Percentiles rank a stretch among this genome's conserved stretches.
These are phyloP conservation scores for Epicoccum nigrum DNA, from an alignment of 2,329 filamentous ascomycete species.

Conservation along the genomic window DNA sequence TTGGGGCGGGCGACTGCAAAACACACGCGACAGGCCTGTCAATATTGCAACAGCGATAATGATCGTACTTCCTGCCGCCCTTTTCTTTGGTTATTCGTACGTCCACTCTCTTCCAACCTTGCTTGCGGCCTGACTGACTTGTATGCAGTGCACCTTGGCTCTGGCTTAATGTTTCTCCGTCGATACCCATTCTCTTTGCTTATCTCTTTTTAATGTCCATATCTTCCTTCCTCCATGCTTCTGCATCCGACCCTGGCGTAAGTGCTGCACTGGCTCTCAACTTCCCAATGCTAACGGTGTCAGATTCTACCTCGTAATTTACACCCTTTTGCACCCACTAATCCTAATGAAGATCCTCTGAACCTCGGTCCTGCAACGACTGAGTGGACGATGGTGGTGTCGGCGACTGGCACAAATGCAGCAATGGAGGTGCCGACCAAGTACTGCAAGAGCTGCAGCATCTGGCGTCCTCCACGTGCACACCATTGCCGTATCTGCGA, in stretches of 20 bases:
- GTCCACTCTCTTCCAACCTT: constrained; percentile 31
- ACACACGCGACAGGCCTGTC: constrained; percentile 83
- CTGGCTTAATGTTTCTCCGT: constrained; percentile 85
- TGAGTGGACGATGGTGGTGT: constrained; percentile 92
- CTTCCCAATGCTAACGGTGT: constrained; percentile 22
- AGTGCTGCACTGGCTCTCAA: constrained; percentile 48
- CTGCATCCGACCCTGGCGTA: constrained; percentile 89
- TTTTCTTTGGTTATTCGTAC: constrained; percentile 85
- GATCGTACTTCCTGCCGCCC: constrained; percentile 74
- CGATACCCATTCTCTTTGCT: constrained; percentile 85
- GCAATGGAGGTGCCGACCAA: constrained; percentile 99
- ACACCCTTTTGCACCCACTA: constrained; percentile 80
- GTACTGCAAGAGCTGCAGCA: constrained; percentile 96
- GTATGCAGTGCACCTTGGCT: constrained; percentile 71
- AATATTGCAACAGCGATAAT: constrained; percentile 85
- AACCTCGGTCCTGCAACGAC: constrained; percentile 83
- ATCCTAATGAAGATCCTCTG: constrained; percentile 80
- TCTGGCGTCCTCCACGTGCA: constrained; percentile 93
- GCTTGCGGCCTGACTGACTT: constrained; percentile 17
- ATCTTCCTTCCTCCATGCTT: constrained; percentile 93
- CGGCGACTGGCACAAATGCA: constrained; percentile 72
- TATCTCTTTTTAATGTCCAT: constrained; percentile 91
- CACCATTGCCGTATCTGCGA: constrained; percentile 98
- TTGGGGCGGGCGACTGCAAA: constrained; percentile 83
- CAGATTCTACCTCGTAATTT: constrained; percentile 92